A percentile compares a stretch with the other conserved stretches of the same genome.
Evolutionary conservation across 2,329 filamentous ascomycete genomes (phyloP).

Genomic region (Truncatella angustata): DNA sequence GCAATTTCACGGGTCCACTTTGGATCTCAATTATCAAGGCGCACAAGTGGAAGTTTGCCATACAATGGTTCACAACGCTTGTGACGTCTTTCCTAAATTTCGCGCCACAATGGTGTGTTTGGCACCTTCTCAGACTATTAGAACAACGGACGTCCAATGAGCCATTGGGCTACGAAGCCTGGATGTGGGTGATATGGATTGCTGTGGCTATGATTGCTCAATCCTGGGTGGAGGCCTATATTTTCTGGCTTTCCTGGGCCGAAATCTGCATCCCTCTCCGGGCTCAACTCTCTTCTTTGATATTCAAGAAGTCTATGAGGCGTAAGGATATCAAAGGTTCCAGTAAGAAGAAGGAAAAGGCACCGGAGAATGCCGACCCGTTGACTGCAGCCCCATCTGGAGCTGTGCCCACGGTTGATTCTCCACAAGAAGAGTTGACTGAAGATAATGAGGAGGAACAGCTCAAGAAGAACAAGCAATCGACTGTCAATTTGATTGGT

Average conservation of each 20-base stretch:
- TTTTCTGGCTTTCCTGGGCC: conserved; percentile 65
- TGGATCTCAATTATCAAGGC: conserved; percentile 59
- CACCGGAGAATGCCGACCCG: conserved; percentile 27
- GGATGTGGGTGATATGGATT: conserved; percentile 67
- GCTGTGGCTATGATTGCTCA: conserved; percentile 57
- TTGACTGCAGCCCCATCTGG: conserved; percentile 24
- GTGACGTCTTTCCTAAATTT: conserved; percentile 60
- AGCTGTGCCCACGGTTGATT: conserved; percentile 26
- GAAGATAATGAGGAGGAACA: conserved; percentile 48
- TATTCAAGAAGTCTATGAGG: conserved; percentile 75
- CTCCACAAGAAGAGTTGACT: conserved; percentile 31
- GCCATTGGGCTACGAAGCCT: conserved; percentile 51
- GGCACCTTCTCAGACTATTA: conserved; percentile 62
- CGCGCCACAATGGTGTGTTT: conserved; percentile 67
- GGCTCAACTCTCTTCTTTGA: conserved; percentile 66
- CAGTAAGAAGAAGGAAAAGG: conserved; percentile 43
- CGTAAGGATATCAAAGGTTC: conserved; percentile 73
- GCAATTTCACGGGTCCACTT: conserved; percentile 48
- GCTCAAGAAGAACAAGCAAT: conserved; percentile 58
- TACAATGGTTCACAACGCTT: conserved; percentile 60
- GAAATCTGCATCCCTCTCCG: conserved; percentile 65
- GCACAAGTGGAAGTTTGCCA: conserved; percentile 52
- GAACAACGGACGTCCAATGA: conserved; percentile 51
- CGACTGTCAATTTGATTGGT: conserved; percentile 75
- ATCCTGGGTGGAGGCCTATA: conserved; percentile 61